phyloP scores from a whole-genome alignment of 306 rosid genomes.

The Myrica gale region DNA sequence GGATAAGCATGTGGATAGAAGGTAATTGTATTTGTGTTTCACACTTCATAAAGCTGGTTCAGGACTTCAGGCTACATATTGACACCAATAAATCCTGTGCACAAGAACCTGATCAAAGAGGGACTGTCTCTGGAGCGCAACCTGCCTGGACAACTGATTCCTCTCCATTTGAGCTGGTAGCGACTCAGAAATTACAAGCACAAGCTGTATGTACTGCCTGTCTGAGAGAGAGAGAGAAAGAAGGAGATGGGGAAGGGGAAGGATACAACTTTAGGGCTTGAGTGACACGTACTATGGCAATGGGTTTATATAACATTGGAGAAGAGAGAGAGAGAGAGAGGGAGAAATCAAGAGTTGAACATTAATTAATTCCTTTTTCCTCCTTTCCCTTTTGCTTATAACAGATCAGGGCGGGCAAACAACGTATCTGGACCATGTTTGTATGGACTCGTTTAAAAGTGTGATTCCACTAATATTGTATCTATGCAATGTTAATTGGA shows the following conservation, averaged over 20 bases:
- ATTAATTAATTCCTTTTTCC: neutral
- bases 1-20: too few species aligned
- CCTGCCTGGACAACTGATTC: constrained; percentile 47
- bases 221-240: constrained; percentile 17
- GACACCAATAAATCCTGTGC: neutral
- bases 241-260: neutral
- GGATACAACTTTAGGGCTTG: constrained; percentile 13
- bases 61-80: too few species aligned
- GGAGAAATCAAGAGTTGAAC: neutral
- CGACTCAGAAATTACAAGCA: neutral
- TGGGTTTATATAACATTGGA: constrained; percentile 12
- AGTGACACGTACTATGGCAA: constrained; percentile 28
- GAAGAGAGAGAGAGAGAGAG: neutral
- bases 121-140: constrained; percentile 63
- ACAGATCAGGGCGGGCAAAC: neutral
- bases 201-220: neutral
- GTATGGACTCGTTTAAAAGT: neutral
- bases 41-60: too few species aligned
- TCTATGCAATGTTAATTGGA: neutral
- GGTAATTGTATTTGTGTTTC: too few species aligned
- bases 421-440: neutral
- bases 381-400: neutral
- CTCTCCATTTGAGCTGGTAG: constrained; percentile 46
- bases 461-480: neutral
- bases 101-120: constrained; percentile 70